phyloP scores from a whole-genome alignment of 148 eudicot species.

The Arctostaphylos glauca region DNA sequence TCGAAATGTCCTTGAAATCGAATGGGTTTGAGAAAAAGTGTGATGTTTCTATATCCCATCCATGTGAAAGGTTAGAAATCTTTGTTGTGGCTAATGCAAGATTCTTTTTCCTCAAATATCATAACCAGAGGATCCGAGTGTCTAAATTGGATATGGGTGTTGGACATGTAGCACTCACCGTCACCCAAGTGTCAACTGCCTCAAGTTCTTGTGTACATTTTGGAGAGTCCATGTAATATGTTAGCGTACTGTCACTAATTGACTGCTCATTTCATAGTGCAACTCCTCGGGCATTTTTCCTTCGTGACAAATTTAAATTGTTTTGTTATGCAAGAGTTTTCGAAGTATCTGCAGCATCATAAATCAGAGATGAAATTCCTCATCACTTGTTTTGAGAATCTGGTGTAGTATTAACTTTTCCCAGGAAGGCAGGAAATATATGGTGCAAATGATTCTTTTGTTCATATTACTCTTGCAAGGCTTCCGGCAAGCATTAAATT shows the following conservation, averaged over 20 bases:
- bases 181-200: neutral
- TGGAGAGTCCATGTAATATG: neutral
- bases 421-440: too few species aligned
- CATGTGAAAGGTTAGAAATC: neutral
- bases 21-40: neutral
- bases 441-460: neutral
- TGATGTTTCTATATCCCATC: neutral
- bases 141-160: neutral
- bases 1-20: neutral
- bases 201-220: neutral
- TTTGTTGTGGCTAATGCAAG: neutral
- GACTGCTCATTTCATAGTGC: constrained; percentile 1
- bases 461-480: neutral
- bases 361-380: neutral
- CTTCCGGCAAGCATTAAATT: neutral
- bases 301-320: neutral
- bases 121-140: neutral
- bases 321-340: neutral
- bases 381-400: neutral
- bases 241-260: neutral
- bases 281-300: neutral
- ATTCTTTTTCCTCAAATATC: neutral
- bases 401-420: neutral
- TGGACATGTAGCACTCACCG: neutral
- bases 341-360: neutral